Conservation (phyloP, 2,329 filamentous ascomycete species). For the Verticillium zaregamsianum region DNA sequence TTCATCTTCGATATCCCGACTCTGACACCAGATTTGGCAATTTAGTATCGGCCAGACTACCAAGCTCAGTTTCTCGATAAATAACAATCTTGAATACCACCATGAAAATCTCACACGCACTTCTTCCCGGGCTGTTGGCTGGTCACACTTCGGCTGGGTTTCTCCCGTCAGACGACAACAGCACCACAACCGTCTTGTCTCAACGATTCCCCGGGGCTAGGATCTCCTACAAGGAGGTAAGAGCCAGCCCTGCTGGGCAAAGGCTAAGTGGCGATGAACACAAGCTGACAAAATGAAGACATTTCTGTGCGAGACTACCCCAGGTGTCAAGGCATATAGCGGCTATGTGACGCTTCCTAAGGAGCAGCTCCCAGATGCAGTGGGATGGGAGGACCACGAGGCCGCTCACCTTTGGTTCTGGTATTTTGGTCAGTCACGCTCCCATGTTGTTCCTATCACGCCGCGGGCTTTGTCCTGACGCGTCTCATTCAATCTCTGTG, state of each 20-base stretch:
- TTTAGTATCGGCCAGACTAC: too few species aligned
- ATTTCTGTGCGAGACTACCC: constrained; percentile 51
- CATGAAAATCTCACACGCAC: background rate
- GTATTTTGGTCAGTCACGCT: constrained; percentile 32
- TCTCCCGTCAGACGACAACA: background rate
- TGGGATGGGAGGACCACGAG: constrained; percentile 31
- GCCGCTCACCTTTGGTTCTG: constrained; percentile 58
- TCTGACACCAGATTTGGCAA: too few species aligned
- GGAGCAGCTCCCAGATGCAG: constrained; percentile 24
- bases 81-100: too few species aligned
- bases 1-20: too few species aligned
- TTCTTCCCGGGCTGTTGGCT: background rate
- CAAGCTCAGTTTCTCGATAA: too few species aligned
- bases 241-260: too few species aligned
- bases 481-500: too few species aligned
- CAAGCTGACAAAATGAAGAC: constrained; percentile 3
- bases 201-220: constrained; percentile 1
- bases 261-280: too few species aligned
- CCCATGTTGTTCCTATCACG: too few species aligned
- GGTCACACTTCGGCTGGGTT: background rate
- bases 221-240: constrained; percentile 3
- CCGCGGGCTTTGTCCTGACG: too few species aligned
- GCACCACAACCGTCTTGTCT: background rate
- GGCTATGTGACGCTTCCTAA: constrained; percentile 53
- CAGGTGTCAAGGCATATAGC: constrained; percentile 49